These are phyloP conservation scores for Solanum tarapatanum DNA, from an alignment of 257 asterid genomes.

Conservation along the genomic window DNA sequence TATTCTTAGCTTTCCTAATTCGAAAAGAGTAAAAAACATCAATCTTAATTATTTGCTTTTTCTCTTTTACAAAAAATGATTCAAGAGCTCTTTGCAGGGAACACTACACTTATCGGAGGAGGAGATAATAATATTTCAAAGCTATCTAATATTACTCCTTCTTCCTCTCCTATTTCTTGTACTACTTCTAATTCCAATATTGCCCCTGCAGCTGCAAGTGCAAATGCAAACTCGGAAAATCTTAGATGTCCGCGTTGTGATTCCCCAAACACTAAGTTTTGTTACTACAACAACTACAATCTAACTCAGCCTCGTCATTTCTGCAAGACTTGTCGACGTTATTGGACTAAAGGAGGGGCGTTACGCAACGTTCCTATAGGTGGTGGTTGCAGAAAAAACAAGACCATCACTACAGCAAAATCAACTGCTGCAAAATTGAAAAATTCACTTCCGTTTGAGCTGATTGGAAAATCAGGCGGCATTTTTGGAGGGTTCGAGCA, in stretches of 20 bases:
- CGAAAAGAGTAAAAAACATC: neutral
- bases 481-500: conserved; percentile 28
- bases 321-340: conserved; percentile 90
- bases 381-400: conserved; percentile 78
- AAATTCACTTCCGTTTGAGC: neutral
- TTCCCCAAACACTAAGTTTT: conserved; percentile 69
- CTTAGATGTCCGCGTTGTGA: conserved; percentile 77
- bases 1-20: conserved; percentile 19
- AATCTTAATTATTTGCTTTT: conserved; percentile 9
- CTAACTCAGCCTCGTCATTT: conserved; percentile 91
- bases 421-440: conserved; percentile 35
- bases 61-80: conserved; percentile 36
- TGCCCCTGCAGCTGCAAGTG: neutral
- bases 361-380: conserved; percentile 83
- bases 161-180: conserved; percentile 18
- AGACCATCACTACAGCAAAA: conserved; percentile 15
- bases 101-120: conserved; percentile 29
- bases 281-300: conserved; percentile 88
- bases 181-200: conserved; percentile 1
- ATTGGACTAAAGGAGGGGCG: conserved; percentile 92
- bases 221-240: conserved; percentile 31
- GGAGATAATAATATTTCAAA: conserved; percentile 8
- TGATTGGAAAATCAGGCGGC: conserved; percentile 17
- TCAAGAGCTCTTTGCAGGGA: conserved; percentile 52
- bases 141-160: conserved; percentile 8